Evolutionary conservation across 106 monocot genomes (phyloP), one percentile per base, ranked within the genome.

Genomic region (Gastrodia elata): DNA sequence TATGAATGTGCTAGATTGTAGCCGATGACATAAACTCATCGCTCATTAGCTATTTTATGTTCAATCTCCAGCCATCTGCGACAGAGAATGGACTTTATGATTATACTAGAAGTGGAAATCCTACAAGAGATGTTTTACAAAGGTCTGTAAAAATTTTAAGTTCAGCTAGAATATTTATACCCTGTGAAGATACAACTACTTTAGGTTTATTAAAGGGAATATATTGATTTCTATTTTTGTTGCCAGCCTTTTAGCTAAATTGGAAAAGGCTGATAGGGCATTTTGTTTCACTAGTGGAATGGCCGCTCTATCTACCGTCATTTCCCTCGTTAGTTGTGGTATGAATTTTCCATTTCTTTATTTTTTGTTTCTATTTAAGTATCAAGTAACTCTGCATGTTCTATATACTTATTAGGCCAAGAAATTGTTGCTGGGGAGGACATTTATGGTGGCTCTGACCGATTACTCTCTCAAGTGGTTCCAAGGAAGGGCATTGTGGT

Each of bases 221-320:
- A 68, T 78, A 40, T 72, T 68, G 24, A 32, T 11, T 44, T 44
- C 11, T 28, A 64, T 24, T 0, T 71, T 32, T 70, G 26, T 16
- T 38, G 25, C 68, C 79, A 98, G 97, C 49, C 82, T 98, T 76
- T 83, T 93, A 82, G 91, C 93, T 65, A 93, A 93, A 82, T 86
- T 99, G 64, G 98, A 99, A 82, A 99, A 93, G 83, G 98, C 93
- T 38, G 89, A 93, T 65, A 76, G 79, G 38, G 93, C 91, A 65
- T 88, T 99, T 81, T 93, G 98, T 83, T 99, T 91, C 83, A 91
- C 91, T 57, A 99, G 93, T 77, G 98, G 98, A 73, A 99, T 99
- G 98, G 91, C 98, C 72, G 93, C 93, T 75, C 78, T 99, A 30
- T 73, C 88, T 73, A 77, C 83, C 34, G 83, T 91, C 24, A 84